Evolutionary conservation across 306 rosid genomes (phyloP).

Genomic region (Cucumis cinereus): DNA sequence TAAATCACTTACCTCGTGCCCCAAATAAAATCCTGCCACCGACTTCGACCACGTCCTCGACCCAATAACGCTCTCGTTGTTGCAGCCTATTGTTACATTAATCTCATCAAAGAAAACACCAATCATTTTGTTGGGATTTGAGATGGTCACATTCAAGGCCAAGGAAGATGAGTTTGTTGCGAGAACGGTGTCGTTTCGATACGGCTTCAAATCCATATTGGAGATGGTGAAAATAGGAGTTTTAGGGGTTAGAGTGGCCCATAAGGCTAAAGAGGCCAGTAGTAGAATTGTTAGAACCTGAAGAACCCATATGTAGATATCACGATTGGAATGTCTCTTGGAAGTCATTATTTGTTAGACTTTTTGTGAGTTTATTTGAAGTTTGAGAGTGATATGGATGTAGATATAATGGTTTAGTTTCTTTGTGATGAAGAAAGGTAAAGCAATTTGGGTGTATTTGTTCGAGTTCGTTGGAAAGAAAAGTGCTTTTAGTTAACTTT

Average conservation of each 20-base stretch:
- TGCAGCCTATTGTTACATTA: neutral
- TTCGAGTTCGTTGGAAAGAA: neutral
- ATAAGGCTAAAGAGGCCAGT: neutral
- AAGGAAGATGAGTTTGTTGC: neutral
- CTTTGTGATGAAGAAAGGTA: conserved; percentile 4
- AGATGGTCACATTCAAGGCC: neutral
- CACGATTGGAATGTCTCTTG: neutral
- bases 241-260: neutral
- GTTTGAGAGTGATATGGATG: neutral
- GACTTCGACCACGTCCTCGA: neutral
- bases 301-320: neutral
- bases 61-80: neutral
- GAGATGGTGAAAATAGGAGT: neutral
- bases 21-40: neutral
- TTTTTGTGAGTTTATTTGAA: neutral
- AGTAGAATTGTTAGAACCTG: neutral
- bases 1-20: neutral
- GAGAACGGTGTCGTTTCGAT: neutral
- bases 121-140: neutral
- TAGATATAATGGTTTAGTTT: neutral
- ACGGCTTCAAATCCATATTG: neutral
- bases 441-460: neutral
- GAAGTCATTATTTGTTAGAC: neutral
- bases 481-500: neutral
- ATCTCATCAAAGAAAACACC: neutral